phyloP scores from a whole-genome alignment of 169 alveolate genomes.

The Plasmodium gaboni region DNA sequence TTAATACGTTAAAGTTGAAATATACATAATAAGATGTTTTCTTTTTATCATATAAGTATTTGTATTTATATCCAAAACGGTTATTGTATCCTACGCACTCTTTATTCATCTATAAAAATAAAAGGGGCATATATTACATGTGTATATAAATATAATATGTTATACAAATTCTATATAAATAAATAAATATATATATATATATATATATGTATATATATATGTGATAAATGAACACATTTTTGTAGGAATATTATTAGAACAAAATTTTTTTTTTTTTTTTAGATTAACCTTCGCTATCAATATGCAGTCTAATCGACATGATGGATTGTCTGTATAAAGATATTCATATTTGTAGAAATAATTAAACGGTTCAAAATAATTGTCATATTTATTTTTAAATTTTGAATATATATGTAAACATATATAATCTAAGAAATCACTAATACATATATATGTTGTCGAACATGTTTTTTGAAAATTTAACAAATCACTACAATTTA shows the following conservation, averaged over 20 bases:
- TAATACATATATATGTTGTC: conserved; percentile 33
- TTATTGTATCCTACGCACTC: conserved; percentile 45
- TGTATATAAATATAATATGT: no score
- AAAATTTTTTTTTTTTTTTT: not conserved
- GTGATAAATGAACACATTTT: no score
- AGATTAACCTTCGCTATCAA: conserved; percentile 49
- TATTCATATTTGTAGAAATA: conserved; percentile 56
- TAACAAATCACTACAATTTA: conserved; percentile 54
- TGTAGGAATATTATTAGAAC: no score
- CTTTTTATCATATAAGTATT: conserved; percentile 29
- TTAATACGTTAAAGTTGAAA: conserved; percentile 55
- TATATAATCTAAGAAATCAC: conserved; percentile 67
- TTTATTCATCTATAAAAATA: conserved; percentile 31
- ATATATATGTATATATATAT: no score
- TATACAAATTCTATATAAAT: no score
- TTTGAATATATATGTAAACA: conserved; percentile 57
- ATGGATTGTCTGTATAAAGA: conserved; percentile 69
- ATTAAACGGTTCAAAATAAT: conserved; percentile 53
- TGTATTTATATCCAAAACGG: conserved; percentile 65
- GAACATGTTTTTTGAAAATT: conserved; percentile 68
- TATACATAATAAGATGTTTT: conserved; percentile 23
- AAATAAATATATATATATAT: no score
- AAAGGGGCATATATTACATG: not conserved
- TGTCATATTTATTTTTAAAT: conserved; percentile 18
- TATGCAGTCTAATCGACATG: conserved; percentile 67